phyloP scores from a whole-genome alignment of 768 basidiomycete genomes.

The Leccinum olivaceopallidum region DNA sequence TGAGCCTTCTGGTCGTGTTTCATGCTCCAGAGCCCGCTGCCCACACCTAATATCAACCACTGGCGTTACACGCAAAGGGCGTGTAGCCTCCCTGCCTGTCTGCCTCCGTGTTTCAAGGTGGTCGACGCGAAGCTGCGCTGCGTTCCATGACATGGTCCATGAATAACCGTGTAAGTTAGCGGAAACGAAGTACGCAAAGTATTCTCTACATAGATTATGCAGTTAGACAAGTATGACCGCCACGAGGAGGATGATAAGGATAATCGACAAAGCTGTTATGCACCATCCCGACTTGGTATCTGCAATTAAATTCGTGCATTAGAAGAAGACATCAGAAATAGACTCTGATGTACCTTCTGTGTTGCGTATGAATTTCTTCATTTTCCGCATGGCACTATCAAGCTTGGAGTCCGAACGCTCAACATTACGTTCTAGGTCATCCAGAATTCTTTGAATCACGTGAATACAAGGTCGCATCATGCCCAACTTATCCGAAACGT shows the following conservation, averaged over 20 bases:
- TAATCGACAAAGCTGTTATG: constrained; percentile 78
- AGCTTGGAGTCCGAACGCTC: constrained; percentile 70
- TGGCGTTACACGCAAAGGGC: neutral
- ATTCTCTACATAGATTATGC: constrained; percentile 5
- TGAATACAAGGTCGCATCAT: neutral
- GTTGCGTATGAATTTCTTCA: constrained; percentile 81
- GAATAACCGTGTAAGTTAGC: constrained; percentile 20
- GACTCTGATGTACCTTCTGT: constrained; percentile 58
- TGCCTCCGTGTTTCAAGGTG: neutral
- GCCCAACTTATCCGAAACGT: constrained; percentile 11
- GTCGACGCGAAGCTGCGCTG: neutral
- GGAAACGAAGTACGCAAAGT: constrained; percentile 8
- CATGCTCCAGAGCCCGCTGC: neutral
- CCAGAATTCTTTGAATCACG: constrained; percentile 61
- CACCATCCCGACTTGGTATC: constrained; percentile 92
- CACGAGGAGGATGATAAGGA: constrained; percentile 74
- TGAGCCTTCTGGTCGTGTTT: neutral
- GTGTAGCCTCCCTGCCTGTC: neutral
- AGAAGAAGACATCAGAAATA: neutral
- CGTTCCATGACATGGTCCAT: neutral
- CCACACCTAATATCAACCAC: neutral
- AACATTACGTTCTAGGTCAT: constrained; percentile 73
- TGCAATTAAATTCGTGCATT: constrained; percentile 24
- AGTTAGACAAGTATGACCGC: constrained; percentile 73
- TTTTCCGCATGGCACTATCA: constrained; percentile 58